These are phyloP conservation scores for Geranium rotundifolium DNA, from an alignment of 345 rosid genomes.

Conservation along the genomic window DNA sequence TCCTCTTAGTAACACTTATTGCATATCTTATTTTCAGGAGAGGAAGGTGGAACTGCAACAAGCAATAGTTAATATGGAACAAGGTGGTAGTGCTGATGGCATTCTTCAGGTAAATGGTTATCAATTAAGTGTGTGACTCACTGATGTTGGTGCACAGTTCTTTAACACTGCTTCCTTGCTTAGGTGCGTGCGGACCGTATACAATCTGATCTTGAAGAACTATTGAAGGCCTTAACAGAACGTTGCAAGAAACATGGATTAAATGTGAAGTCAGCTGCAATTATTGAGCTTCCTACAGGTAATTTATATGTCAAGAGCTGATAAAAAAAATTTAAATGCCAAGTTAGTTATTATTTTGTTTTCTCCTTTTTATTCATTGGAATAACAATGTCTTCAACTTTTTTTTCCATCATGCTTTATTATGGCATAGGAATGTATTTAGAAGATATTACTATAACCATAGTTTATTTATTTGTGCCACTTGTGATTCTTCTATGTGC, in stretches of 20 bases:
- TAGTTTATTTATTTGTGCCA: too few species aligned
- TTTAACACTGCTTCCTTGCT: constrained; percentile 14
- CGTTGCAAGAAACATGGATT: constrained; percentile 80
- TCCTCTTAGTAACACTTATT: too few species aligned
- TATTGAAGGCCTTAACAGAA: constrained; percentile 63
- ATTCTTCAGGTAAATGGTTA: constrained; percentile 64
- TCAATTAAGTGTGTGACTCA: constrained; percentile 7
- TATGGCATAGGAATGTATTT: too few species aligned
- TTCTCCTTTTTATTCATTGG: too few species aligned
- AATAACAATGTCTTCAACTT: too few species aligned
- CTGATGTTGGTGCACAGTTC: constrained; percentile 4
- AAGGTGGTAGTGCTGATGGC: constrained; percentile 93
- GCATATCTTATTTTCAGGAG: constrained; percentile 30
- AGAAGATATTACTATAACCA: too few species aligned
- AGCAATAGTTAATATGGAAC: constrained; percentile 82
- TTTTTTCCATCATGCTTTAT: too few species aligned
- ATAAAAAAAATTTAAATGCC: too few species aligned
- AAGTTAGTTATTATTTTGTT: too few species aligned
- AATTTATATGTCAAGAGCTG: constrained; percentile 4
- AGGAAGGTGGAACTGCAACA: constrained; percentile 77
- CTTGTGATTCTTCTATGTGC: too few species aligned
- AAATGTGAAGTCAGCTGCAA: constrained; percentile 60
- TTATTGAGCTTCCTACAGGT: constrained; percentile 89
- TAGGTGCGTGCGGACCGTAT: constrained; percentile 96
- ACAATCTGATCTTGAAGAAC: constrained; percentile 91